phyloP scores from a whole-genome alignment of 805 yeast species.

The Metschnikowia orientalis region DNA sequence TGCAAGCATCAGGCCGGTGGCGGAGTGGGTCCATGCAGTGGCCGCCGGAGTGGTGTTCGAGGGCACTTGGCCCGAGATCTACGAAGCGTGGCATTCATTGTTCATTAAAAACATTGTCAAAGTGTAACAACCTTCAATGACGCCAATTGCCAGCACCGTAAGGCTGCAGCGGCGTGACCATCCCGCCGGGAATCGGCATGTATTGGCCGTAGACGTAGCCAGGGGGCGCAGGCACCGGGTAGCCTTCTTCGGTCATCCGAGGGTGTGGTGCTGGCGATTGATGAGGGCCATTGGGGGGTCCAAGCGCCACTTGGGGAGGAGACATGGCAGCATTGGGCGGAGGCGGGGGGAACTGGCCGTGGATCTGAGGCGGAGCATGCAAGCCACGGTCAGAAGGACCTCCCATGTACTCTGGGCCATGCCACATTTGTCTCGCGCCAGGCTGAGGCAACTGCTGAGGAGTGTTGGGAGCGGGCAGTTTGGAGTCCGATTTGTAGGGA shows the following conservation, averaged over 20 bases:
- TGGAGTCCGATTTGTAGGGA: conserved; percentile 14
- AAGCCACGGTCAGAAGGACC: conserved; percentile 21
- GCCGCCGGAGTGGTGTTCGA: conserved; percentile 5
- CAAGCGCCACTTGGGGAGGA: conserved; percentile 12
- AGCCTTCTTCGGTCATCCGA: conserved; percentile 13
- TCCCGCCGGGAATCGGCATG: conserved; percentile 31
- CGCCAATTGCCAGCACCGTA: conserved; percentile 18
- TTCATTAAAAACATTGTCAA: too few relatives aligned
- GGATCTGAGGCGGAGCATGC: conserved; percentile 14
- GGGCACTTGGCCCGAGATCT: conserved; percentile 9
- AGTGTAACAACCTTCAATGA: conserved; percentile 9
- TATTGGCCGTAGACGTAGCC: conserved; percentile 38
- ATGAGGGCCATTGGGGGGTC: conserved; percentile 12
- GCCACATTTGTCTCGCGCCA: conserved; percentile 25
- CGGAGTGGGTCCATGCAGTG: too few relatives aligned
- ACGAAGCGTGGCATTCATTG: too few relatives aligned
- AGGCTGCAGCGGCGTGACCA: conserved; percentile 23
- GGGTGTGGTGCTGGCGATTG: conserved; percentile 15
- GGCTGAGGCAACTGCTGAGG: conserved; percentile 26
- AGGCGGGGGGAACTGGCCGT: conserved; percentile 14
- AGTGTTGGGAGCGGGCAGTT: conserved; percentile 17
- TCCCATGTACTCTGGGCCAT: conserved; percentile 14
- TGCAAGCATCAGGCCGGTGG: conserved; percentile 1
- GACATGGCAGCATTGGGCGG: conserved; percentile 15
- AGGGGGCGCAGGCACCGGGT: conserved; percentile 25